phyloP scores from a whole-genome alignment of 2,329 filamentous ascomycete species.

The Teratosphaeriaceae sp. region DNA sequence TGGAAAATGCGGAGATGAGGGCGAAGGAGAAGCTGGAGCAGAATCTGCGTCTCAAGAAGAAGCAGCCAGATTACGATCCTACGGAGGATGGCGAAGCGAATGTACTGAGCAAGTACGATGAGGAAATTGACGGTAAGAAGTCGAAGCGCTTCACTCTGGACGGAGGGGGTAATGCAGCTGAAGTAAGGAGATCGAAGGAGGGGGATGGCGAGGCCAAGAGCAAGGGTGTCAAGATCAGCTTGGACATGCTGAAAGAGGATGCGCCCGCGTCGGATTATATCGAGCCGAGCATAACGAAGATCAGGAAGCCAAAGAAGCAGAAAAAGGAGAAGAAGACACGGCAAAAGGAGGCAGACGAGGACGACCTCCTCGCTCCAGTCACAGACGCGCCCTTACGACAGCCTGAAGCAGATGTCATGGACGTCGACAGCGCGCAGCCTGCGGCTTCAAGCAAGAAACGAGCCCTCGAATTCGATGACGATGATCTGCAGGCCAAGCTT shows the following conservation, averaged over 20 bases:
- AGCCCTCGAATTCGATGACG: conserved; percentile 71
- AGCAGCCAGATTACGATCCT: conserved; percentile 81
- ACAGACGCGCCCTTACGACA: conserved; percentile 22
- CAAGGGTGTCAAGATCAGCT: conserved; percentile 64
- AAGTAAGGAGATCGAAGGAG: conserved; percentile 41
- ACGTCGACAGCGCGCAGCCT: conserved; percentile 52
- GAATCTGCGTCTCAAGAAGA: conserved; percentile 80
- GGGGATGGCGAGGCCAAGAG: conserved; percentile 49
- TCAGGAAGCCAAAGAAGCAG: conserved; percentile 92
- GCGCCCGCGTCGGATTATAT: conserved; percentile 78
- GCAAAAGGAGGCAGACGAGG: conserved; percentile 59
- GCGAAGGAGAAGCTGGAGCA: conserved; percentile 69
- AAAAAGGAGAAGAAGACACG: conserved; percentile 65
- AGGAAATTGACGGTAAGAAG: conserved; percentile 89
- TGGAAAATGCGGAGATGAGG: conserved; percentile 68
- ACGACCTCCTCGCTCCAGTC: conserved; percentile 40
- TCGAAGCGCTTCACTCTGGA: conserved; percentile 81
- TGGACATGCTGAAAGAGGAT: conserved; percentile 64
- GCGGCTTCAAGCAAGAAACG: conserved; percentile 51
- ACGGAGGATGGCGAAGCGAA: conserved; percentile 61
- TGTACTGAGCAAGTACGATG: conserved; percentile 86
- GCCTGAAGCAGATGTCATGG: conserved; percentile 56
- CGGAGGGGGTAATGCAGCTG: conserved; percentile 62
- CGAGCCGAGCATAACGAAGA: conserved; percentile 77
- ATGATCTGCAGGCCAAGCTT: conserved; percentile 81